phyloP scores from a whole-genome alignment of 2,329 filamentous ascomycete genomes.

The Coleophoma eucalyptorum region DNA sequence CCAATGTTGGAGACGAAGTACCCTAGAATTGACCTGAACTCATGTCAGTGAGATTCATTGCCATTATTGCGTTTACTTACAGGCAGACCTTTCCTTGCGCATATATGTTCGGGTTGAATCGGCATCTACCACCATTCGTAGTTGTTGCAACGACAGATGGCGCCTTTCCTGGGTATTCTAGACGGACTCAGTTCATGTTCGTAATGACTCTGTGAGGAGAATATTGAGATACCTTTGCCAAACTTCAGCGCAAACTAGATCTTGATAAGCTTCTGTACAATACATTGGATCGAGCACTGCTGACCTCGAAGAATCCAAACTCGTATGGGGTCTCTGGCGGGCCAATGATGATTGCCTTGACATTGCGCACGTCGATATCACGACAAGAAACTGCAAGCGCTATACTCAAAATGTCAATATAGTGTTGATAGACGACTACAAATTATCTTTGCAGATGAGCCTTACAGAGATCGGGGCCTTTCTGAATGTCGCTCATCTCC shows the following conservation, averaged over 20 bases:
- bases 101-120: constrained; percentile 98
- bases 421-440: not conserved
- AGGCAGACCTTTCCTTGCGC: constrained; percentile 87
- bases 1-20: constrained; percentile 34
- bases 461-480: constrained; percentile 78
- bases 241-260: constrained; percentile 72
- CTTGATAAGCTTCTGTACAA: constrained; percentile 23
- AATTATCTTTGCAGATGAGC: constrained; percentile 13
- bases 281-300: constrained; percentile 14
- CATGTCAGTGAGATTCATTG: constrained; percentile 12
- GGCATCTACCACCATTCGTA: constrained; percentile 81
- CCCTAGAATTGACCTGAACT: constrained; percentile 80
- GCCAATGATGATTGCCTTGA: constrained; percentile 84
- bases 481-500: constrained; percentile 85
- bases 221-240: constrained; percentile 53
- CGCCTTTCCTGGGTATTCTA: constrained; percentile 77
- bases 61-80: constrained; percentile 44
- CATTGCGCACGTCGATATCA: constrained; percentile 83
- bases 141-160: constrained; percentile 66
- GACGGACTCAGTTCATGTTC: not conserved
- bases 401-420: constrained; percentile 27
- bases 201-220: no score
- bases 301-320: constrained; percentile 93
- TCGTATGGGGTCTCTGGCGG: constrained; percentile 95
- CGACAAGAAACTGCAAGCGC: constrained; percentile 84